Evolutionary conservation across 345 rosid species (phyloP), one percentile per base, ranked within the genome.

Genomic region (Salix suchowensis): DNA sequence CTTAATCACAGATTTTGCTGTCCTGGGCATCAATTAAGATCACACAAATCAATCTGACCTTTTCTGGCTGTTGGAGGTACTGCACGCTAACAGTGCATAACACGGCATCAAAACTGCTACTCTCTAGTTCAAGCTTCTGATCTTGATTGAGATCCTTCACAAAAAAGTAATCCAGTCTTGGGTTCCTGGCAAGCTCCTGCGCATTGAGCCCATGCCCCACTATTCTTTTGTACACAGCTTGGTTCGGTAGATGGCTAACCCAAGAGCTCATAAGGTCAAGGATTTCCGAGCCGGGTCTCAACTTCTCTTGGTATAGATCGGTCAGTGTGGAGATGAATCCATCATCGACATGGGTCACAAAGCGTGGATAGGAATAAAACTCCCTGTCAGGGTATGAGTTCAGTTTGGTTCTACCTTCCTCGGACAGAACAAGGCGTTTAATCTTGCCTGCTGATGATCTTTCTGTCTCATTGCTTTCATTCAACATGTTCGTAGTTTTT

Each of bases 131-230:
- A 50, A 91, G 86, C 54, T 73, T 84, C 72, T 89, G 92, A 42
- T 90, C 92, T 64, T 78, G 78, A 82, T 94, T 94, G 16, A 90
- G 82, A 77, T 90, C 92, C 87, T 87, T 88, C 65, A 88, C 89
- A 24, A 88, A 80, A 83, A 90, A 90, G 48, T 87, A 86, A 66
- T 90, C 91, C 62, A 90, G 76, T 70, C 86, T 75, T 36, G 88
- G 90, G 73, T 92, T 94, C 88, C 86, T 90, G 18, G 93, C 88
- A 54, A 95, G 97, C 83, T 95, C 98, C 69, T 85, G 94, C n/a
- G 96, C 94, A 44, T 93, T 95, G 58, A 95, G 94, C 62, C 98
- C 97, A 78, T 95, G 97, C 2, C 98, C 97, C 62, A 90, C 94
- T 58, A 95, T 92, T 86, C 89, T 91, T 78, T 82, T 85, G 88